These are phyloP conservation scores for Malus sieversii DNA, from an alignment of 306 rosid species.

Conservation along the genomic window DNA sequence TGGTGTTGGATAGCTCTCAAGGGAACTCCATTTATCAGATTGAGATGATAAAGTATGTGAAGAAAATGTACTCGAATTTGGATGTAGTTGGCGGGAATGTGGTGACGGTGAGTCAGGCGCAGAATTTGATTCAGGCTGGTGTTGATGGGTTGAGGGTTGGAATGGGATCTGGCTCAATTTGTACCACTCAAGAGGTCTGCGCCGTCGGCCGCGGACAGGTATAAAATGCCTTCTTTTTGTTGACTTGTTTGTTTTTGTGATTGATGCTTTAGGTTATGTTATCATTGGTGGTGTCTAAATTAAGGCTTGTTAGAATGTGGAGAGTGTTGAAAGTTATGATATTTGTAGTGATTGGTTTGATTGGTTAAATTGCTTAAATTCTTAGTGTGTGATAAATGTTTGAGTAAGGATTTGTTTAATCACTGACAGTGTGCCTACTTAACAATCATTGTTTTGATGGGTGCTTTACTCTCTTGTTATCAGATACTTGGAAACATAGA, in stretches of 20 bases:
- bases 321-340: not conserved
- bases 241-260: not conserved
- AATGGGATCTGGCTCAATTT: constrained; percentile 97
- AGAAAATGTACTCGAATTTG: constrained; percentile 44
- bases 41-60: constrained; percentile 80
- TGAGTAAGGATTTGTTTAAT: not conserved
- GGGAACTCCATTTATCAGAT: constrained; percentile 82
- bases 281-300: not conserved
- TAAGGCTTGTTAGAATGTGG: not conserved
- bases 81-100: constrained; percentile 97
- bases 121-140: constrained; percentile 79
- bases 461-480: not conserved
- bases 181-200: constrained; percentile 94
- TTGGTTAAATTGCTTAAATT: constrained; percentile 3
- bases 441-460: not conserved
- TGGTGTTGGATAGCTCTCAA: constrained; percentile 87
- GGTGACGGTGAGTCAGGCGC: constrained; percentile 81
- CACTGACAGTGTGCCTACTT: not conserved
- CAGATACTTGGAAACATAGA: not conserved
- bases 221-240: constrained; percentile 3
- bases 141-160: constrained; percentile 88
- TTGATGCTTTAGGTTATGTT: not conserved
- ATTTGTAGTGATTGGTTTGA: not conserved
- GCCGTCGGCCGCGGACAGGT: constrained; percentile 98
- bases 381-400: not conserved